A percentile compares a stretch with the other conserved stretches of the same genome.
phyloP scores from a whole-genome alignment of 2,329 filamentous ascomycete species.

The Pseudogymnoascus pannorum region DNA sequence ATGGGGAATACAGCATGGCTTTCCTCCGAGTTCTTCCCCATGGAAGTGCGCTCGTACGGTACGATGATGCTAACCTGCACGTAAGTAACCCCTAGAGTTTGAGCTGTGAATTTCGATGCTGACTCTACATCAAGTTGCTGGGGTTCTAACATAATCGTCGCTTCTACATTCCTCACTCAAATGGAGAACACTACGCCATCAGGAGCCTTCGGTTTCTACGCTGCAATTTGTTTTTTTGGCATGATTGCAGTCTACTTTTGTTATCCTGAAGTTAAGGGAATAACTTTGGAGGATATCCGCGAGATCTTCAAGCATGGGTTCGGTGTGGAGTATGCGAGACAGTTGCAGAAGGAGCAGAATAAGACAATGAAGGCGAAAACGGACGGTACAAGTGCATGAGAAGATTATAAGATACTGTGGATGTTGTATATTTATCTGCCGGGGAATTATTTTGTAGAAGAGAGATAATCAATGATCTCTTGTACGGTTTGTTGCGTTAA shows the following conservation, averaged over 20 bases:
- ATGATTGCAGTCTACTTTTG: slow-evolving; percentile 41
- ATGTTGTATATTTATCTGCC: no score
- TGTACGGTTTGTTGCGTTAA: no score
- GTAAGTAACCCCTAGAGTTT: no score
- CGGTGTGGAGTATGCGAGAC: slow-evolving; percentile 35
- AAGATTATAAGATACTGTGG: no score
- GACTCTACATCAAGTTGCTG: no score
- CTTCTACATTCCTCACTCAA: slow-evolving; percentile 42
- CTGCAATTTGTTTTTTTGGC: slow-evolving; percentile 41
- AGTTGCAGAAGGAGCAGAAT: slow-evolving; percentile 29
- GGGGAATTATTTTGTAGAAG: no score
- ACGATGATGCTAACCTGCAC: slow-evolving; percentile 43
- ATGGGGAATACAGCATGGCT: slow-evolving; percentile 43
- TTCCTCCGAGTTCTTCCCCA: slow-evolving; percentile 38
- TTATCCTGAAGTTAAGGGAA: slow-evolving; percentile 47
- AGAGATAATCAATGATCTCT: no score
- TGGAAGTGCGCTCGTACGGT: slow-evolving; percentile 40
- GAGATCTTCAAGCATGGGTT: slow-evolving; percentile 42
- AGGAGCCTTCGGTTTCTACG: slow-evolving; percentile 46
- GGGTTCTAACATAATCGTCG: slow-evolving; percentile 42
- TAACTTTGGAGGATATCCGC: slow-evolving; percentile 44
- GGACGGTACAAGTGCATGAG: no score
- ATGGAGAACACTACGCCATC: slow-evolving; percentile 43
- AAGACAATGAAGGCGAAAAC: no score
- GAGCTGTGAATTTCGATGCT: no score